These are phyloP conservation scores for Euptelea pleiosperma DNA, from an alignment of 164 flowering plant species.

Conservation along the genomic window DNA sequence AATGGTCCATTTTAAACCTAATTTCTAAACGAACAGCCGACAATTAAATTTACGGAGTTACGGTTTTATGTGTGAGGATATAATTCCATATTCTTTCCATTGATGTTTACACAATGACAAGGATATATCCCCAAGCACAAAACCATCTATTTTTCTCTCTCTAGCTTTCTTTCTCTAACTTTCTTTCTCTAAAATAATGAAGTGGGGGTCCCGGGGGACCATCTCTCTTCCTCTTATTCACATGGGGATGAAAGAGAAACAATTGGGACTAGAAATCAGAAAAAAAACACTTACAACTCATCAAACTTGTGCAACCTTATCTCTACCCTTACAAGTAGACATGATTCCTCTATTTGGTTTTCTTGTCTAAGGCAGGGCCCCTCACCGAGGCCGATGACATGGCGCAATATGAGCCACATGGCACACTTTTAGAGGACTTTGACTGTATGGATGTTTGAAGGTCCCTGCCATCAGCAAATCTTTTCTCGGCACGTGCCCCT, in stretches of 20 bases:
- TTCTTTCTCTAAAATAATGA: slow-evolving; percentile 10
- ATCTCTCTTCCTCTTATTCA: slow-evolving; percentile 3
- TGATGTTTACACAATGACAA: not conserved
- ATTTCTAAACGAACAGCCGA: too few relatives aligned
- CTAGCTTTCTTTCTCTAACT: too few relatives aligned
- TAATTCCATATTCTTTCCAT: not conserved
- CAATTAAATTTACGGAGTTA: too few relatives aligned
- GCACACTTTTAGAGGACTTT: too few relatives aligned
- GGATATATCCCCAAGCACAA: not conserved
- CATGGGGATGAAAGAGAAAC: slow-evolving; percentile 10
- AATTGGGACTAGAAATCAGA: not conserved
- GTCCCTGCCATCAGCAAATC: too few relatives aligned
- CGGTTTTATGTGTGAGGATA: too few relatives aligned
- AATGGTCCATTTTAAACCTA: too few relatives aligned
- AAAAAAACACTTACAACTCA: not conserved
- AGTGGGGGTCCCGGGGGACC: slow-evolving; percentile 14
- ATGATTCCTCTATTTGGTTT: not conserved
- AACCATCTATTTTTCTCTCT: slow-evolving; percentile 1
- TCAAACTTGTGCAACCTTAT: not conserved
- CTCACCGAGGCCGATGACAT: too few relatives aligned
- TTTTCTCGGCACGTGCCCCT: too few relatives aligned
- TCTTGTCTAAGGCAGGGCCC: too few relatives aligned
- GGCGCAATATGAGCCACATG: too few relatives aligned
- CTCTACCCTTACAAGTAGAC: not conserved
- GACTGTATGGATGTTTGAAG: too few relatives aligned